Evolutionary conservation across 2,329 filamentous ascomycete species (phyloP).

Genomic region (Trichoderma koningiopsis): DNA sequence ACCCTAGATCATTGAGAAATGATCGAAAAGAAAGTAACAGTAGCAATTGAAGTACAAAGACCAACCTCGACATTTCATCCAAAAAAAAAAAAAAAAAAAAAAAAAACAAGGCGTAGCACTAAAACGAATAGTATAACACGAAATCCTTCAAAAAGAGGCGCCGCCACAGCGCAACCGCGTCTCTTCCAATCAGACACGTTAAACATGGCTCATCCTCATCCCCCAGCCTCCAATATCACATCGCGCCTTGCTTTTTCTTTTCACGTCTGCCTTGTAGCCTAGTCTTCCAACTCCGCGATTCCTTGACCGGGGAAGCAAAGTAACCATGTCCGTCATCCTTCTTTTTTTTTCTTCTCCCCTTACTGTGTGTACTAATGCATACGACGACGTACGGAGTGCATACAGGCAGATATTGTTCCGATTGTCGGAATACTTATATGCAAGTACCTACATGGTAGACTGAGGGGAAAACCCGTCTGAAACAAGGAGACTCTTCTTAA

Average conservation of each 20-base stretch:
- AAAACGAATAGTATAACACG: background rate
- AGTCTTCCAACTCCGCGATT: background rate
- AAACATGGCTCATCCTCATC: background rate
- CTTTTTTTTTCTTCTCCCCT: background rate
- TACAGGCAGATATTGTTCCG: background rate
- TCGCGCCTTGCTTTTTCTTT: background rate
- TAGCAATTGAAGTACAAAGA: background rate
- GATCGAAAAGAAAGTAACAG: background rate
- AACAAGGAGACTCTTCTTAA: background rate
- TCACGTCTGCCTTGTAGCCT: conserved; percentile 11
- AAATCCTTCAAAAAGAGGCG: conserved; percentile 19
- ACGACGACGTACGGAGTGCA: background rate
- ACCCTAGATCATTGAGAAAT: background rate
- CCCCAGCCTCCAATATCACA: background rate
- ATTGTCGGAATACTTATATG: background rate
- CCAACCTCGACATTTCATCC: background rate
- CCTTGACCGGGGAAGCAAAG: background rate
- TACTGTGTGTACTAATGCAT: background rate
- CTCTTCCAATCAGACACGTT: conserved; percentile 1
- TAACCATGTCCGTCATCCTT: background rate
- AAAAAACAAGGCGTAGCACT: background rate
- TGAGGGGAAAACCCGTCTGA: background rate
- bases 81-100: background rate
- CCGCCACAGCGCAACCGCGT: conserved; percentile 1
- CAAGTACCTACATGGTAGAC: background rate